Conservation (phyloP, 768 basidiomycete genomes). For the Daedaleopsis nitida region DNA sequence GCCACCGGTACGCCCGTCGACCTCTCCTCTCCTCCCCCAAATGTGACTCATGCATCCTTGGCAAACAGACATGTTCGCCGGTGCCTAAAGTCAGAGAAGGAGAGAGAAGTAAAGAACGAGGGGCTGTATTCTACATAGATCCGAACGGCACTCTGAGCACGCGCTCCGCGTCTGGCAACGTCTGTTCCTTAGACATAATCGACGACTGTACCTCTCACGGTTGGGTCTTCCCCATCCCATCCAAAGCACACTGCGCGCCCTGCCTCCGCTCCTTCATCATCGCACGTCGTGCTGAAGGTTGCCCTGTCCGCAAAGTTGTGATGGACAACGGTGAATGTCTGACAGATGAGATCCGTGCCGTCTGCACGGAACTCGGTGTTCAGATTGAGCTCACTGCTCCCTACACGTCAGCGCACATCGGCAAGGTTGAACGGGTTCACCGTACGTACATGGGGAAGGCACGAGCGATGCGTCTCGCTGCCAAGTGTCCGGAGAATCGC, state of each 20-base stretch:
- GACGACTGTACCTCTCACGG: slow-evolving; percentile 33
- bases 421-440: slow-evolving; percentile 39
- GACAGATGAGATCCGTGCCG: not conserved
- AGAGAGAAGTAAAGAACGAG: slow-evolving; percentile 13
- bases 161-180: slow-evolving; percentile 8
- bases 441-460: slow-evolving; percentile 31
- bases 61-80: slow-evolving; percentile 38
- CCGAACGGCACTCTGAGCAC: slow-evolving; percentile 20
- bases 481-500: slow-evolving; percentile 4
- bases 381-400: slow-evolving; percentile 29
- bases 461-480: slow-evolving; percentile 7
- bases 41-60: slow-evolving; percentile 39
- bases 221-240: slow-evolving; percentile 37
- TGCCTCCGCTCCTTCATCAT: slow-evolving; percentile 34
- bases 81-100: slow-evolving; percentile 35
- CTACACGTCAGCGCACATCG: slow-evolving; percentile 41
- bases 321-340: slow-evolving; percentile 31
- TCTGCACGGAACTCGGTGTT: slow-evolving; percentile 4
- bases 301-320: slow-evolving; percentile 19
- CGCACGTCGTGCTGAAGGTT: slow-evolving; percentile 25
- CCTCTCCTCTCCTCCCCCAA: slow-evolving; percentile 24
- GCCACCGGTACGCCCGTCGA: slow-evolving; percentile 28
- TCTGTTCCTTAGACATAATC: slow-evolving; percentile 35
- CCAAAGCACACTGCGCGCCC: slow-evolving; percentile 29
- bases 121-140: slow-evolving; percentile 37